These are phyloP conservation scores for Leucosporidium creatinivorum DNA, from an alignment of 768 basidiomycete genomes.

Conservation along the genomic window DNA sequence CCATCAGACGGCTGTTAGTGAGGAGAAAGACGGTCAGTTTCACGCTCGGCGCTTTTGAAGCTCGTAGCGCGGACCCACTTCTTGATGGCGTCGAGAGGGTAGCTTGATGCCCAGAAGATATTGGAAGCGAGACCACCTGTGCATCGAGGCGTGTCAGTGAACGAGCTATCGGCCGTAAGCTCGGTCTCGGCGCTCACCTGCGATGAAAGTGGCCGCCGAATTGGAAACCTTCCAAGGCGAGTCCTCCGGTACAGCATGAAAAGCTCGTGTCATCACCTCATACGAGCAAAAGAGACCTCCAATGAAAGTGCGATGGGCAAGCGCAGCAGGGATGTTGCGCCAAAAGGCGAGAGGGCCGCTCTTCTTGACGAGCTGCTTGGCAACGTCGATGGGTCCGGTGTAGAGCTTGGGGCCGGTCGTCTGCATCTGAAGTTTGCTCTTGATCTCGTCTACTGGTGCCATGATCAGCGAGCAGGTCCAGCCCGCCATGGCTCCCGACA, in stretches of 20 bases:
- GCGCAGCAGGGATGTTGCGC: constrained; percentile 66
- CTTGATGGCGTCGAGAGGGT: constrained; percentile 74
- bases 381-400: constrained; percentile 47
- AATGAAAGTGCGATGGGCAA: constrained; percentile 66
- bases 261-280: constrained; percentile 6
- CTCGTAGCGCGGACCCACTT: constrained; percentile 49
- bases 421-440: constrained; percentile 57
- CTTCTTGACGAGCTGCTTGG: constrained; percentile 54
- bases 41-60: too few relatives aligned
- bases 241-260: not conserved
- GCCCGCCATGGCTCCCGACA: constrained; percentile 63
- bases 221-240: constrained; percentile 52
- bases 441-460: too few relatives aligned
- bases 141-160: too few relatives aligned
- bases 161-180: too few relatives aligned
- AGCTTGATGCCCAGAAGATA: constrained; percentile 41
- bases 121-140: not conserved
- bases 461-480: constrained; percentile 60
- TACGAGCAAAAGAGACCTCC: constrained; percentile 23
- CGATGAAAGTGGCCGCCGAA: constrained; percentile 57
- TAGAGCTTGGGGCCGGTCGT: constrained; percentile 37
- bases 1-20: constrained; percentile 33
- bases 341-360: constrained; percentile 64
- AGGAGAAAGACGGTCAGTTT: not conserved
- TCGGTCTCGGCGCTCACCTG: constrained; percentile 43